These are phyloP conservation scores for Dictyostelium brefeldianum DNA, from an alignment of 78 protist species.

Conservation along the genomic window DNA sequence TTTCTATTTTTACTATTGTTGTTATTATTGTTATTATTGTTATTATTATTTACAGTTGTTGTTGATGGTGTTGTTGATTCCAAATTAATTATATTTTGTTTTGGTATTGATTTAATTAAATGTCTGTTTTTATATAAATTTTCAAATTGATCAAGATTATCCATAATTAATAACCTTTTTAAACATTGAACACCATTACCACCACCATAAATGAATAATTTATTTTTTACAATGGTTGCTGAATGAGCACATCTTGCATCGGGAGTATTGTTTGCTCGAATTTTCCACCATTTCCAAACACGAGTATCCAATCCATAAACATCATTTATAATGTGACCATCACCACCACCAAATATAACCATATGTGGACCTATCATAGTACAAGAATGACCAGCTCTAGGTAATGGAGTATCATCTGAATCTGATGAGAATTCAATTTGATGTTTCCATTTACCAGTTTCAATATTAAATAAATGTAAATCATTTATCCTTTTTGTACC, in stretches of 20 bases:
- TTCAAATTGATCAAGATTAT: conserved; percentile 34
- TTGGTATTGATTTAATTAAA: conserved; percentile 1
- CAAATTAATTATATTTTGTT: not conserved
- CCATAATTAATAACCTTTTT: conserved; percentile 39
- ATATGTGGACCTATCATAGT: conserved; percentile 43
- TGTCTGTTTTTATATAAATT: conserved; percentile 21
- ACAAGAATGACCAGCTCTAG: conserved; percentile 79
- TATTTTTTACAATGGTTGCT: conserved; percentile 19
- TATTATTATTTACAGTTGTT: not conserved
- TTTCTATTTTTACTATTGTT: conserved; percentile 21
- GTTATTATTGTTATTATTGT: not conserved
- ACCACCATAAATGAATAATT: conserved; percentile 65
- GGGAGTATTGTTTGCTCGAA: conserved; percentile 18
- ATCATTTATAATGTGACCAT: conserved; percentile 73
- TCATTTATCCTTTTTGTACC: conserved; percentile 63
- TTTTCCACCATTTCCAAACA: conserved; percentile 69
- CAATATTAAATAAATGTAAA: conserved; percentile 41
- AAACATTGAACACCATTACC: conserved; percentile 77
- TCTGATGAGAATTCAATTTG: not conserved
- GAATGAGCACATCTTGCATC: conserved; percentile 78
- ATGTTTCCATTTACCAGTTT: conserved; percentile 41
- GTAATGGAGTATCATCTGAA: conserved; percentile 24
- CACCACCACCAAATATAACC: conserved; percentile 81
- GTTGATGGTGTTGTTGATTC: conserved; percentile 3
- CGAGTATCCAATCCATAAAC: conserved; percentile 32